Percentiles rank a stretch among this genome's conserved stretches.
Conservation (phyloP, 78 protist genomes). For the Dictyostelium citrinum region DNA sequence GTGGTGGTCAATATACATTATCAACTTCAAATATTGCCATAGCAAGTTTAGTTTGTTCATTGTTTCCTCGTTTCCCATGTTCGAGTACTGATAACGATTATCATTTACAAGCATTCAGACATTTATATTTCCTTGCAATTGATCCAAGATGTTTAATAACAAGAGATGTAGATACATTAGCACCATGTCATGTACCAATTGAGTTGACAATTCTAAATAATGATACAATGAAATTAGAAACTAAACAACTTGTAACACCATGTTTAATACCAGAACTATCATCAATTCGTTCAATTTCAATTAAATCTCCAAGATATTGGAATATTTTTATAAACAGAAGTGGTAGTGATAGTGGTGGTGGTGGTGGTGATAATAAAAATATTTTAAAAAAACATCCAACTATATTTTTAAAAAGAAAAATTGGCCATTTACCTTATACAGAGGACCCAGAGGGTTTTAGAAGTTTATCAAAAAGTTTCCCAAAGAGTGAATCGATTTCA, state of each 20-base stretch:
- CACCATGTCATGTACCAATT: conserved; percentile 74
- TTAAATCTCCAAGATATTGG: conserved; percentile 68
- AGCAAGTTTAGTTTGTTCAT: conserved; percentile 85
- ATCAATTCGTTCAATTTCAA: conserved; percentile 30
- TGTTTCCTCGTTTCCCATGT: conserved; percentile 87
- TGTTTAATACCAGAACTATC: conserved; percentile 61
- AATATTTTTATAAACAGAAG: not conserved
- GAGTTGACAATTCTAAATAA: not conserved
- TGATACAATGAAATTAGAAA: not conserved
- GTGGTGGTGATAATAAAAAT: not conserved
- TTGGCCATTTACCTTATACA: conserved; percentile 52
- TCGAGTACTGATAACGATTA: conserved; percentile 81
- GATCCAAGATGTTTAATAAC: conserved; percentile 86
- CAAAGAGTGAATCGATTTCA: conserved; percentile 24
- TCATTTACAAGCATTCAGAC: conserved; percentile 93
- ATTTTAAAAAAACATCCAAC: not conserved
- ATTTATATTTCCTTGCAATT: conserved; percentile 88
- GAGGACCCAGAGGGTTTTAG: conserved; percentile 79
- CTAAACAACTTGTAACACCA: conserved; percentile 41
- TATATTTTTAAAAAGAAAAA: conserved; percentile 68
- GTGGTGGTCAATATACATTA: conserved; percentile 83
- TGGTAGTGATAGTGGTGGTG: not conserved
- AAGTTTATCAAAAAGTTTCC: conserved; percentile 32
- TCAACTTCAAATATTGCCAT: conserved; percentile 74
- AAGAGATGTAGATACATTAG: conserved; percentile 81